Conservation (phyloP, 108 stramenopile species). For the Skeletonema costatum region DNA sequence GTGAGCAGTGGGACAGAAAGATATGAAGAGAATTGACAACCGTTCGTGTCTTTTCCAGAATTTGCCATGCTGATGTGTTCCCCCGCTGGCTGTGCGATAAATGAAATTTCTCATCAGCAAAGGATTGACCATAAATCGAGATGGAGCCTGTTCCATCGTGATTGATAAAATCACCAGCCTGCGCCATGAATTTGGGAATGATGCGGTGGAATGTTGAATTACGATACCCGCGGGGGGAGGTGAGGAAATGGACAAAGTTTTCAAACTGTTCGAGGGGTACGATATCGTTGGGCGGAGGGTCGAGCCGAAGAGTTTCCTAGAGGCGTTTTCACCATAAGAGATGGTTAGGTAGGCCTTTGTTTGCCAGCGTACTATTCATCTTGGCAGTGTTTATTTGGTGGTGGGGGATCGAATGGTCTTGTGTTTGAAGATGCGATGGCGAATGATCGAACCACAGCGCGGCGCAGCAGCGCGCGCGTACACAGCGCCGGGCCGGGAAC, state of each 20-base stretch:
- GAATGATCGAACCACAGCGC: no score
- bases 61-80: slow-evolving; percentile 88
- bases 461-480: no score
- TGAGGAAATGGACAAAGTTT: slow-evolving; percentile 47
- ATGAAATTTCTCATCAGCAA: slow-evolving; percentile 88
- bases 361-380: background rate
- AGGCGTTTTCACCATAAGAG: slow-evolving; percentile 29
- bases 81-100: slow-evolving; percentile 73
- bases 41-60: slow-evolving; percentile 86
- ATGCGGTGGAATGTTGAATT: slow-evolving; percentile 90
- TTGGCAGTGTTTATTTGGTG: no score
- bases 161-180: slow-evolving; percentile 94
- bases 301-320: slow-evolving; percentile 50
- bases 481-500: no score
- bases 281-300: slow-evolving; percentile 45
- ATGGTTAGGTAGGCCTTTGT: slow-evolving; percentile 47
- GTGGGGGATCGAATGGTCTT: no score
- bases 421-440: no score
- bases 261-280: slow-evolving; percentile 49
- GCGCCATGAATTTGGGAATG: slow-evolving; percentile 94
- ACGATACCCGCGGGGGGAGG: slow-evolving; percentile 27
- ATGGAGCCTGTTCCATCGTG: slow-evolving; percentile 88
- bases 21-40: slow-evolving; percentile 91
- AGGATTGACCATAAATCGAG: slow-evolving; percentile 66
- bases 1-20: slow-evolving; percentile 74